Conservation (phyloP, 192 early-diverging fungal genomes). For the Fimicolochytrium jonesii region DNA sequence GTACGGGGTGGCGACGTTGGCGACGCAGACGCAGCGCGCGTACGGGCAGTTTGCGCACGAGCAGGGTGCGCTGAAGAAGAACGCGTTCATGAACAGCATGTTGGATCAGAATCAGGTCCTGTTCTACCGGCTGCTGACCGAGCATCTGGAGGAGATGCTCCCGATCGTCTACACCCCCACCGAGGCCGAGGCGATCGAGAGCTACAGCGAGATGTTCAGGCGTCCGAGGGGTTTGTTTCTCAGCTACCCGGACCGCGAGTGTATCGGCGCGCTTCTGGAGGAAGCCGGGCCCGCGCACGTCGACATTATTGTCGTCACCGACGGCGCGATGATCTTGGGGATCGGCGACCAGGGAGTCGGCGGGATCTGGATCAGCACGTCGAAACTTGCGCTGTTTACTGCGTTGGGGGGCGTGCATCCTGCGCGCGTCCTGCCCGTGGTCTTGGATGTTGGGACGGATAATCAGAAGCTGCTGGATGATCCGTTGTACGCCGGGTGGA, state of each 20-base stretch:
- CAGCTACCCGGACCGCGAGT: slow-evolving; percentile 65
- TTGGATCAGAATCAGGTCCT: slow-evolving; percentile 72
- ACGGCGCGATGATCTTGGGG: slow-evolving; percentile 91
- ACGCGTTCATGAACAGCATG: slow-evolving; percentile 80
- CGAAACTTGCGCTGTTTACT: slow-evolving; percentile 87
- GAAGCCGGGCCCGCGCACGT: slow-evolving; percentile 65
- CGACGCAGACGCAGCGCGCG: slow-evolving; percentile 71
- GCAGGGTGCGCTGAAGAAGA: slow-evolving; percentile 71
- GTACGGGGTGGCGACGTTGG: slow-evolving; percentile 66
- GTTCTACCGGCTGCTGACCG: slow-evolving; percentile 77
- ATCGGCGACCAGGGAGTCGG: slow-evolving; percentile 92
- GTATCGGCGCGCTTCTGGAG: slow-evolving; percentile 68
- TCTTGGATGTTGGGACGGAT: slow-evolving; percentile 89
- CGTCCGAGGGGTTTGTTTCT: slow-evolving; percentile 87
- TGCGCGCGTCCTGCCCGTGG: slow-evolving; percentile 80
- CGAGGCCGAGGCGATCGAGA: slow-evolving; percentile 67
- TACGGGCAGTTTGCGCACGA: slow-evolving; percentile 65
- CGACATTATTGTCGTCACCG: slow-evolving; percentile 95
- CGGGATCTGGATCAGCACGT: slow-evolving; percentile 94
- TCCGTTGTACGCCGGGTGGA: slow-evolving; percentile 83
- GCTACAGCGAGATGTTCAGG: slow-evolving; percentile 73
- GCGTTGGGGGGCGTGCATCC: slow-evolving; percentile 74
- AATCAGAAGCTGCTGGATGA: slow-evolving; percentile 76
- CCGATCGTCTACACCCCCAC: slow-evolving; percentile 50
- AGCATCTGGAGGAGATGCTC: slow-evolving; percentile 46